Percentiles rank a stretch among this genome's conserved stretches.
Conservation (phyloP, 306 rosid species). For the Mimosa bimucronata region DNA sequence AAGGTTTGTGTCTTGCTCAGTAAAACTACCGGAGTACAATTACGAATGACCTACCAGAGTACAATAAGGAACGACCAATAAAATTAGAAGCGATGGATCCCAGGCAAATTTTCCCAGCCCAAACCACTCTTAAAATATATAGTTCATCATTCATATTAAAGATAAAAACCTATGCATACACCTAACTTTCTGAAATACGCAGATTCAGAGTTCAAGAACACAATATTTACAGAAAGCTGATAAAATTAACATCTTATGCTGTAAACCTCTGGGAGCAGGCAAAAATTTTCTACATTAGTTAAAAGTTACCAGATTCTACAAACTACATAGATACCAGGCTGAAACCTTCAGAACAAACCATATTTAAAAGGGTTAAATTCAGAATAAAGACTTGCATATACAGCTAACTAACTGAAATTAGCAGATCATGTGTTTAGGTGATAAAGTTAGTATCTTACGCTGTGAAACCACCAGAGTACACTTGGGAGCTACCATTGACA, state of each 20-base stretch:
- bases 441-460: conserved; percentile 53
- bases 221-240: background rate
- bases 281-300: background rate
- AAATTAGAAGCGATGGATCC: conserved; percentile 54
- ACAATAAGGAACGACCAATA: conserved; percentile 73
- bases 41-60: conserved; percentile 57
- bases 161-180: background rate
- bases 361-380: background rate
- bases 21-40: conserved; percentile 66
- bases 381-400: background rate
- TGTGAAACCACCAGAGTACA: conserved; percentile 86
- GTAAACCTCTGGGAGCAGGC: background rate
- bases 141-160: background rate
- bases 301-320: background rate
- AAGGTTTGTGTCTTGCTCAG: background rate
- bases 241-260: background rate
- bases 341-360: conserved; percentile 39
- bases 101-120: background rate
- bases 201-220: background rate
- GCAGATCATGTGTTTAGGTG: background rate
- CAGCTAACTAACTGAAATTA: background rate
- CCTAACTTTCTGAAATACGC: background rate
- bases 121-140: background rate
- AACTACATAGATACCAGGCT: background rate
- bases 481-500: conserved; percentile 83